These are phyloP conservation scores for Nicotiana tomentosiformis DNA, from an alignment of 257 asterid species.

Conservation along the genomic window DNA sequence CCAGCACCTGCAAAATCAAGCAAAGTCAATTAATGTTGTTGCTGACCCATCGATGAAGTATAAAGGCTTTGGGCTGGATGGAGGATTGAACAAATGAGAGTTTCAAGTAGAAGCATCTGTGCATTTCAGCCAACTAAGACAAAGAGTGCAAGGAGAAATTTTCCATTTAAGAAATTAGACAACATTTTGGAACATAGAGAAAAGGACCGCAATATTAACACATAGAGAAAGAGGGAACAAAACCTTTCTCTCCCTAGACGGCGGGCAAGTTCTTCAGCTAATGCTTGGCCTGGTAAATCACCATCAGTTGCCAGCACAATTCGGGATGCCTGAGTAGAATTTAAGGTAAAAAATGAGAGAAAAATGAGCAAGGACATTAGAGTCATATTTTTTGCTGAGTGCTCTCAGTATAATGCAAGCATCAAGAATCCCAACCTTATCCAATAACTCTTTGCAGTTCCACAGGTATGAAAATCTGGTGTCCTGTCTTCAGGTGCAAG, in stretches of 20 bases:
- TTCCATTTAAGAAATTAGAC: neutral
- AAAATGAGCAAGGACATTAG: neutral
- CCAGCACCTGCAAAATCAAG: constrained; percentile 47
- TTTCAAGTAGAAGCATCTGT: neutral
- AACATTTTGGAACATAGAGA: neutral
- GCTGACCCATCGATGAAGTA: neutral
- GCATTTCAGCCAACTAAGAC: neutral
- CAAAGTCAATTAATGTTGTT: neutral
- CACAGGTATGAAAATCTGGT: constrained; percentile 55
- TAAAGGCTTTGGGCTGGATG: neutral
- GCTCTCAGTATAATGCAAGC: neutral
- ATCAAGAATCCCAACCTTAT: constrained; percentile 37
- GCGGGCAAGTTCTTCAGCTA: constrained; percentile 77
- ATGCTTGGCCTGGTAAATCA: constrained; percentile 65
- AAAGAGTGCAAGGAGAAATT: neutral
- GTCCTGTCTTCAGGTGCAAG: constrained; percentile 38
- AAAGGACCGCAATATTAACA: neutral
- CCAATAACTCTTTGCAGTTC: constrained; percentile 59
- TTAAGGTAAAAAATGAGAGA: neutral
- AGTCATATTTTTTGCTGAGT: neutral
- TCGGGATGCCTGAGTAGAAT: constrained; percentile 43
- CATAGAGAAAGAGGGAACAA: neutral
- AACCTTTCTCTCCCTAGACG: constrained; percentile 77
- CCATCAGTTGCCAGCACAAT: constrained; percentile 71
- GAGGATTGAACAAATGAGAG: neutral